These are phyloP conservation scores for Guadua angustifolia DNA, from an alignment of 176 grass and related monocot species.

Conservation along the genomic window DNA sequence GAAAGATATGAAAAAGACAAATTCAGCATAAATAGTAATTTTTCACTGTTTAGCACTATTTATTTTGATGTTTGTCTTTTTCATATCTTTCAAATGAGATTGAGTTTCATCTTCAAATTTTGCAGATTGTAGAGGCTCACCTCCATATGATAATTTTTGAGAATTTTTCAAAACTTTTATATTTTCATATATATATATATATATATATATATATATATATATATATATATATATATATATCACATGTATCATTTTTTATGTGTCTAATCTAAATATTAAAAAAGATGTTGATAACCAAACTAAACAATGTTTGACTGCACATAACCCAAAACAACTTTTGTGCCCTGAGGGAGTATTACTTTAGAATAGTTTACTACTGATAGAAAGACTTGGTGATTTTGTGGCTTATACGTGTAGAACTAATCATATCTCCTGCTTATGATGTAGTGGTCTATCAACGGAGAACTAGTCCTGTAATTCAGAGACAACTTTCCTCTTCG, in stretches of 20 bases:
- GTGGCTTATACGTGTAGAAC: constrained; percentile 4
- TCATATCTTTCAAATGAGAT: no score
- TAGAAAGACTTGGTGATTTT: constrained; percentile 20
- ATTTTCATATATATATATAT: no score
- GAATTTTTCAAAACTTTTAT: no score
- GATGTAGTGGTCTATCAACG: not conserved
- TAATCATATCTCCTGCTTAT: constrained; percentile 16
- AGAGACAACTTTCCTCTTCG: not conserved
- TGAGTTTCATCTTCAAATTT: no score
- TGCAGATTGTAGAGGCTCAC: no score
- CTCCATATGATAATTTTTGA: no score
- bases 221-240: no score
- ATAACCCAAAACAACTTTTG: not conserved
- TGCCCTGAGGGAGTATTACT: constrained; percentile 1
- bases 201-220: no score
- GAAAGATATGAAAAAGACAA: no score
- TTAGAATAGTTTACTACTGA: not conserved
- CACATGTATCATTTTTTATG: not conserved
- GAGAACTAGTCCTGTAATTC: constrained; percentile 15
- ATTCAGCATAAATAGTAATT: no score
- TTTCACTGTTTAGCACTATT: no score
- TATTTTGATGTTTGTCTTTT: no score
- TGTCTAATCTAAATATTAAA: not conserved
- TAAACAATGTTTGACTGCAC: not conserved
- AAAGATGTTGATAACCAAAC: not conserved